Conservation (phyloP, 225 moss, liverwort and hornwort genomes). For the Asterella californica region DNA sequence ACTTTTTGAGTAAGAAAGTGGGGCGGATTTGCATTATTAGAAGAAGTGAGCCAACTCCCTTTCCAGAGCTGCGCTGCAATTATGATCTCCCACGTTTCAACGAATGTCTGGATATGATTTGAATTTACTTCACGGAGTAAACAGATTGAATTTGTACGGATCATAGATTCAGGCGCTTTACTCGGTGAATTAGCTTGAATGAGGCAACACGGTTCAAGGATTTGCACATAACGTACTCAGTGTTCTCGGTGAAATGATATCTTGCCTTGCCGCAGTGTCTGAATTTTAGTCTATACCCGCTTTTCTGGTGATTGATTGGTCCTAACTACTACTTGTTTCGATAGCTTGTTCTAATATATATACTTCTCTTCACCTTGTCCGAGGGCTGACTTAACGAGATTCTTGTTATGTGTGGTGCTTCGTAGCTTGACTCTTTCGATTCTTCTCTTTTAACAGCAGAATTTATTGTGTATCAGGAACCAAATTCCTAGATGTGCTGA, state of each 20-base stretch:
- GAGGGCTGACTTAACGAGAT: not conserved
- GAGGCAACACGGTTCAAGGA: not conserved
- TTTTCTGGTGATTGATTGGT: not conserved
- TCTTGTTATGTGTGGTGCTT: not conserved
- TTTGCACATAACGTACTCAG: not conserved
- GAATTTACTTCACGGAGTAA: not conserved
- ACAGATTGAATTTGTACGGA: not conserved
- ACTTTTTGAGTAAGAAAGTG: not conserved
- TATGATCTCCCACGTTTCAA: not conserved
- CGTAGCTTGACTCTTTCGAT: not conserved
- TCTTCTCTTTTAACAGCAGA: not conserved
- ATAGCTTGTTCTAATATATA: not conserved
- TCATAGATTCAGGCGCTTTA: not conserved
- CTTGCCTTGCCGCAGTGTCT: not conserved
- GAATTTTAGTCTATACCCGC: not conserved
- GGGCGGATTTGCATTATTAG: not conserved
- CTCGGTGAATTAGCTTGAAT: not conserved
- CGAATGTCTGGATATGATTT: not conserved
- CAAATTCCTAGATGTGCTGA: constrained; percentile 3
- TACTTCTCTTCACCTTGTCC: not conserved
- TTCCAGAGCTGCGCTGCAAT: not conserved
- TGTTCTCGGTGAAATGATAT: not conserved
- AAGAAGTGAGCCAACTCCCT: not conserved
- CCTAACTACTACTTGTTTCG: too few relatives aligned
- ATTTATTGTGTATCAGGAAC: not conserved